Base-by-base conservation (phyloP, 179 eudicot genomes). In the Silene vulgaris region DNA sequence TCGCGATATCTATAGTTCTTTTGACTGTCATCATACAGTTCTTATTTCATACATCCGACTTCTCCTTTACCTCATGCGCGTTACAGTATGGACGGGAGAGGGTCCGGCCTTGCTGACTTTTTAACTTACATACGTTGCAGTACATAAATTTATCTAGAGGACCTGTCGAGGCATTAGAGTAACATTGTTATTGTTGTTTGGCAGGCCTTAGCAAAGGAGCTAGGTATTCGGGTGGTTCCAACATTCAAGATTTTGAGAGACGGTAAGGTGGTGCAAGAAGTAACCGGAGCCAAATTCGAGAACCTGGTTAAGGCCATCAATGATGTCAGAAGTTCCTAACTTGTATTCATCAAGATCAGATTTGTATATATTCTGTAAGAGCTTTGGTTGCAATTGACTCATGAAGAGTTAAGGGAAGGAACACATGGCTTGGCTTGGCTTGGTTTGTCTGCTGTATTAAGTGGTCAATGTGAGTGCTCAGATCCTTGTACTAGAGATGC, bases 231-330 rank as follows among this genome's bases (percentile, higher is more conserved):
- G 79, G 95, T 88, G 74, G 99, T 92, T 80, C 99, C 99, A 0
- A 95, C 99, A n/a, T 95, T 95, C 92, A 95, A 95, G 87, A 88
- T 95, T 78, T 83, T 95, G 16, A 92, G 88, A 80, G 85, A 85
- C 0, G 77, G 85, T 73, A 87, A 89, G 81, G 63, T 95, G 67
- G 86, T 86, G 26, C 88, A 87, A 72, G 99, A 95, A 81, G 93
- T 92, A 23, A 95, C 96, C 0, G 97, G 97, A 56, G 97, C 97
- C 65, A 95, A 92, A 82, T 72, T 86, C 17, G 97, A 95, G n/a
- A 85, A 88, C 19, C 72, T 95, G 73, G 84, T 90, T 69, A 84
- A 72, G 69, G 96, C 92, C 21, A 92, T 95, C 68, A 89, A 95
- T n/a, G 67, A 75, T 20, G 93, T 76, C 8, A 78, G 89, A 80